Evolutionary conservation across 2,329 filamentous ascomycete species (phyloP), one percentile per base, ranked within the genome.

Genomic region (Nothophaeocryptopus gaeumannii): DNA sequence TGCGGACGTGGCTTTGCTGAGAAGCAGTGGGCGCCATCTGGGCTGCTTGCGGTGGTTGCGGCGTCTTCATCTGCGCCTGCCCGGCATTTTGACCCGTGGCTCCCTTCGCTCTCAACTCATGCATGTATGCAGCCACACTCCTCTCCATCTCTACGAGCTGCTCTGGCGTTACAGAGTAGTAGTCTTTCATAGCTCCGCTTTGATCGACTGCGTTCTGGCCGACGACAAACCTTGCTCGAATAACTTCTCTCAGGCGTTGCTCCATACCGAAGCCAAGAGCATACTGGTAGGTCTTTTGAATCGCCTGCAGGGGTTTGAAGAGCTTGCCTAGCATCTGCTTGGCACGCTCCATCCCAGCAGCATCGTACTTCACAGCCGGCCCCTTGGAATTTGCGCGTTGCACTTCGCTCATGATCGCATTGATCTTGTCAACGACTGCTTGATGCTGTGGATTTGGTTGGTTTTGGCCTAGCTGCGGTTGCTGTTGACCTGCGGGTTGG

Each of bases 211-310:
- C 49, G 38, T 67, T 66, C 51, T 67, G 63, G 12, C 51, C 46
- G 10, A 66, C 45, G 9, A 62, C 52, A 16, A 63, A 36, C 33
- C 58, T 62, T 8, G 60, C 56, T 43, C 58, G 59, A 47, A 67
- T 62, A 5, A 61, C 45, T 8, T 54, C 53, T 20, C 52, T 55
- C 31, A 68, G 39, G n/a, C 46, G 48, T 12, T 59, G 48, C 30
- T 56, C 51, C 20, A 63, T 58, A 12, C 47, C 52, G 15, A 54
- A 51, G 3, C 47, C 31, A 33, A 55, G 30, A 7, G 60, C 64
- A 20, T 56, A 44, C 5, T 50, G 33, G 38, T 62, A 63, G 5
- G 61, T 60, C 14, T 43, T 48, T 14, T 56, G 41, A 35, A 67
- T 53, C 20, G 56, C 50, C n/a, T 55, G 47, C 38, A 64, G 53